phyloP scores from a whole-genome alignment of 2,329 filamentous ascomycete genomes.

The Aspergillus quadrilineatus region DNA sequence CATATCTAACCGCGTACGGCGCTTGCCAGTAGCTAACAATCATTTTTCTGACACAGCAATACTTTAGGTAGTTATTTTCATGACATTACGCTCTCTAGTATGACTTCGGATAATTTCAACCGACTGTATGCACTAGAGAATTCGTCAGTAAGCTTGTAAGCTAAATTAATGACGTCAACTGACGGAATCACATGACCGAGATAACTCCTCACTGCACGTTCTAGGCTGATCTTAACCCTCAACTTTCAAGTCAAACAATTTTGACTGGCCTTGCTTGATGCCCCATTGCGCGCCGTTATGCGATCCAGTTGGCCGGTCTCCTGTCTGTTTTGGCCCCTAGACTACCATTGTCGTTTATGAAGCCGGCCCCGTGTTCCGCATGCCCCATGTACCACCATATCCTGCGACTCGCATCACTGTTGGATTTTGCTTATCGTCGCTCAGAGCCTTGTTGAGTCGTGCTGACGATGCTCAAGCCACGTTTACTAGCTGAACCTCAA shows the following conservation, averaged over 20 bases:
- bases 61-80: too few species aligned
- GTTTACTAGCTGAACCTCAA: constrained; percentile 5
- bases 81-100: too few species aligned
- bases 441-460: constrained; percentile 18
- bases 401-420: constrained; percentile 18
- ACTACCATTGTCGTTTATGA: constrained; percentile 3
- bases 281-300: not conserved
- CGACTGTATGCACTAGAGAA: too few species aligned
- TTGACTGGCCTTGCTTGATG: not conserved
- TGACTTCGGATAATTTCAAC: too few species aligned
- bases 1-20: too few species aligned
- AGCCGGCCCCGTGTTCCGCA: constrained; percentile 3
- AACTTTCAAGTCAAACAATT: not conserved
- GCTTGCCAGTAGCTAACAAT: too few species aligned
- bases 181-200: not conserved
- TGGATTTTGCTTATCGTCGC: constrained; percentile 4
- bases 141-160: not conserved
- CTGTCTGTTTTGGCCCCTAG: not conserved
- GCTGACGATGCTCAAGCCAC: constrained; percentile 16
- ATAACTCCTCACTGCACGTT: not conserved
- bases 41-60: too few species aligned
- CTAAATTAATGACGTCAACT: not conserved
- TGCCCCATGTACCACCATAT: constrained; percentile 20
- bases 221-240: not conserved
- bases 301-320: not conserved